Percentiles rank a stretch among this genome's conserved stretches.
Conservation (phyloP, 192 early-diverging fungal genomes). For the Funneliformis geosporum region DNA sequence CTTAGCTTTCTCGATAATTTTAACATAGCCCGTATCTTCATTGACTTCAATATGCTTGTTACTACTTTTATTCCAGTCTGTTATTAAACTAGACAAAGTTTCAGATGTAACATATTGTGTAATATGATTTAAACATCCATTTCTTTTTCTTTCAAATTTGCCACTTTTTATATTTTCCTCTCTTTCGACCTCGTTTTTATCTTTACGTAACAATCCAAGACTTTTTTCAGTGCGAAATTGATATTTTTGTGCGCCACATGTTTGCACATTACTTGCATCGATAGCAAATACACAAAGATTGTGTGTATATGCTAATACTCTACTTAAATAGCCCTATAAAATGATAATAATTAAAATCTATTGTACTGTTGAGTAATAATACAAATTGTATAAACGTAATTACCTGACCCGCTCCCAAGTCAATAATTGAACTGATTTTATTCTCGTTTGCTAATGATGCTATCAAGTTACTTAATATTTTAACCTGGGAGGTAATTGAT, state of each 20-base stretch:
- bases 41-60: background rate
- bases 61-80: background rate
- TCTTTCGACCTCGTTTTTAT: conserved; percentile 12
- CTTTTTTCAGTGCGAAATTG: conserved; percentile 53
- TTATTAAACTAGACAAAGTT: background rate
- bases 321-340: conserved; percentile 66
- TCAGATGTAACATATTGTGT: conserved; percentile 4
- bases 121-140: background rate
- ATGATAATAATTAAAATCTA: background rate
- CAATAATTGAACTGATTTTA: conserved; percentile 57
- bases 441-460: conserved; percentile 49
- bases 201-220: conserved; percentile 16
- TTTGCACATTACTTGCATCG: conserved; percentile 69
- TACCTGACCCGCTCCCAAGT: conserved; percentile 69
- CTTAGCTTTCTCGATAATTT: background rate
- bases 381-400: background rate
- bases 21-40: background rate
- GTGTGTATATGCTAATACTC: conserved; percentile 66
- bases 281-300: conserved; percentile 66
- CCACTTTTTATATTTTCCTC: background rate
- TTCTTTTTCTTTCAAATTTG: background rate
- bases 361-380: background rate
- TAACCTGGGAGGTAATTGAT: conserved; percentile 2
- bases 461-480: conserved; percentile 60
- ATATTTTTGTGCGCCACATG: conserved; percentile 69